Evolutionary conservation across 2,329 filamentous ascomycete genomes (phyloP).

Genomic region (Verticillium albo-atrum): DNA sequence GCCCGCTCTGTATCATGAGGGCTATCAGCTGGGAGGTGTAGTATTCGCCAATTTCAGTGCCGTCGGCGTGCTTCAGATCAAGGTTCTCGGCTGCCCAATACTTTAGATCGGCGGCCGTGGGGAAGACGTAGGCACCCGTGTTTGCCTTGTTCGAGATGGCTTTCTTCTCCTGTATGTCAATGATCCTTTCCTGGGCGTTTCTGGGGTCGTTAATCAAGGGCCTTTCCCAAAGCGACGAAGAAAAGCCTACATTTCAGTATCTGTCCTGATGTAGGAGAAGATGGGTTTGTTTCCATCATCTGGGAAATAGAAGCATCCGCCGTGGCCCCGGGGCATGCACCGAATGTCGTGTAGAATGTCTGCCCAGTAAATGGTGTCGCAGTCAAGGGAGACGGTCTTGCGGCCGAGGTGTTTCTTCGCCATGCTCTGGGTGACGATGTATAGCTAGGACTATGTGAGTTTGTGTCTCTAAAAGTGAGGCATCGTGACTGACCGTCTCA

Average conservation of each 20-base stretch:
- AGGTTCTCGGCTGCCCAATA: slow-evolving; percentile 17
- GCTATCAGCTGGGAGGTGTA: slow-evolving; percentile 21
- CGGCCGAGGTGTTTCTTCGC: slow-evolving; percentile 19
- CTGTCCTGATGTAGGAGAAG: slow-evolving; percentile 24
- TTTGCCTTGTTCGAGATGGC: slow-evolving; percentile 24
- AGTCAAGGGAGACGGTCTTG: slow-evolving; percentile 23
- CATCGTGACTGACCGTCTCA: slow-evolving; percentile 17
- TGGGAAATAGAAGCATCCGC: slow-evolving; percentile 21
- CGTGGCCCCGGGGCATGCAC: slow-evolving; percentile 18
- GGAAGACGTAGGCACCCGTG: slow-evolving; percentile 22
- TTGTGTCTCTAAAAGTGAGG: background rate
- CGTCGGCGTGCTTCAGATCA: slow-evolving; percentile 14
- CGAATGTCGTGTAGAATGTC: slow-evolving; percentile 21
- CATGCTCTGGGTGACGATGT: slow-evolving; percentile 23
- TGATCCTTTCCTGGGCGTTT: slow-evolving; percentile 14
- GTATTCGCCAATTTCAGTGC: slow-evolving; percentile 19
- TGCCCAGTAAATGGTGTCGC: slow-evolving; percentile 27
- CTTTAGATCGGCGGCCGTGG: slow-evolving; percentile 16
- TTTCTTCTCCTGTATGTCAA: slow-evolving; percentile 23
- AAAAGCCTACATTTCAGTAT: slow-evolving; percentile 3
- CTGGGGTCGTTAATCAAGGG: no score
- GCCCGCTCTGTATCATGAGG: slow-evolving; percentile 17
- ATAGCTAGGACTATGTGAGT: slow-evolving; percentile 13
- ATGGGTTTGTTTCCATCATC: slow-evolving; percentile 22
- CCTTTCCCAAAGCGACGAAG: no score